phyloP scores from a whole-genome alignment of 805 yeast genomes.

The Candida alai region DNA sequence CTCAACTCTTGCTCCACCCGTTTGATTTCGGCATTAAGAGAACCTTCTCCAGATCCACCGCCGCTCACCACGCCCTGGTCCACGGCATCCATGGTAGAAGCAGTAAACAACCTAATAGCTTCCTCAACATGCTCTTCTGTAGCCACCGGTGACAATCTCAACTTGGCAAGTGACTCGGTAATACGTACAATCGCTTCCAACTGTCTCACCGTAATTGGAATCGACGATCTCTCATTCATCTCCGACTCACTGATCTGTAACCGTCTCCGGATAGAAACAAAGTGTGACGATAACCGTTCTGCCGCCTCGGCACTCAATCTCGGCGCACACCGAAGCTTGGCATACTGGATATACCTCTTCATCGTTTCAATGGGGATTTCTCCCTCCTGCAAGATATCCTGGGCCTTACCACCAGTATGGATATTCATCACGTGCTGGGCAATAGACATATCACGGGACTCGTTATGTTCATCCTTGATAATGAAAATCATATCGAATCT shows the following conservation, averaged over 20 bases:
- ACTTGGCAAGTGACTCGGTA: constrained; percentile 87
- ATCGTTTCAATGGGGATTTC: constrained; percentile 87
- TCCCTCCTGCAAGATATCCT: constrained; percentile 52
- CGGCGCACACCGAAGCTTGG: constrained; percentile 90
- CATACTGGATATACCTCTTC: constrained; percentile 90
- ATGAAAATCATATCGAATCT: constrained; percentile 98
- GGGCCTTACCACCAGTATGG: constrained; percentile 68
- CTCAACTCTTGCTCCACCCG: constrained; percentile 80
- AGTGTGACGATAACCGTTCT: constrained; percentile 85
- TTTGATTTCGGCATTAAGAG: constrained; percentile 66
- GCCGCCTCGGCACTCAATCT: constrained; percentile 84
- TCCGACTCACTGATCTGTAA: constrained; percentile 77
- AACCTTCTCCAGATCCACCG: constrained; percentile 46
- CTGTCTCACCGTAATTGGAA: constrained; percentile 97
- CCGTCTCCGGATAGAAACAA: constrained; percentile 82
- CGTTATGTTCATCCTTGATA: constrained; percentile 92
- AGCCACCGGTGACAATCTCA: constrained; percentile 79
- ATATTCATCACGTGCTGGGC: constrained; percentile 95
- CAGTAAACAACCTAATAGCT: constrained; percentile 89
- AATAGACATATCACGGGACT: constrained; percentile 76
- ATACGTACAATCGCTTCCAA: constrained; percentile 96
- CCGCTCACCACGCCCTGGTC: constrained; percentile 53
- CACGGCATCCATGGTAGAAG: constrained; percentile 97
- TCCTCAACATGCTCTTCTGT: constrained; percentile 89
- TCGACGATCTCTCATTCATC: constrained; percentile 85